phyloP scores from a whole-genome alignment of 768 basidiomycete species.

The Inosperma sp. region DNA sequence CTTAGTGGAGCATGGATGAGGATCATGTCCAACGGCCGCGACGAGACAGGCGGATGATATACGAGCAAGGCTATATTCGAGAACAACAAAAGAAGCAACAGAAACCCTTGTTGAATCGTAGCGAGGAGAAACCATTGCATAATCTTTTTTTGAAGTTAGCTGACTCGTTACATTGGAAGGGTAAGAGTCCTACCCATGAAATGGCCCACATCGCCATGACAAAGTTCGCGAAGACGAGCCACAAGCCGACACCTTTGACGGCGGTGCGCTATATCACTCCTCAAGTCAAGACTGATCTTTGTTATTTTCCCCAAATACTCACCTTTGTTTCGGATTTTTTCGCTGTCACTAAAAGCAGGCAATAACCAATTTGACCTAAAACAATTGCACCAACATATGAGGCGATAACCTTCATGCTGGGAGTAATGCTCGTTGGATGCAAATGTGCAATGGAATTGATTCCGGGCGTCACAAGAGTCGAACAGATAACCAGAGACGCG shows the following conservation, averaged over 20 bases:
- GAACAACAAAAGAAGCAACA: constrained; percentile 68
- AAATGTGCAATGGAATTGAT: constrained; percentile 47
- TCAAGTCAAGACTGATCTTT: background rate
- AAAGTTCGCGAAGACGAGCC: constrained; percentile 76
- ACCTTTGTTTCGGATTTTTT: constrained; percentile 80
- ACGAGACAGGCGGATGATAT: constrained; percentile 57
- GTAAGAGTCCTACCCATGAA: constrained; percentile 51
- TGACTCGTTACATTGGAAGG: background rate
- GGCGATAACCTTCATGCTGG: constrained; percentile 52
- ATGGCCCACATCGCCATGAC: constrained; percentile 77
- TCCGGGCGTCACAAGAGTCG: constrained; percentile 60
- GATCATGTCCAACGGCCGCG: constrained; percentile 66
- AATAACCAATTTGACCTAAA: constrained; percentile 74
- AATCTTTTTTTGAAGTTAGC: constrained; percentile 37
- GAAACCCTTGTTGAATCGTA: constrained; percentile 67
- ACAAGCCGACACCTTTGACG: constrained; percentile 74
- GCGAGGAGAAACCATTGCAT: constrained; percentile 73
- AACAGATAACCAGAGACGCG: constrained; percentile 64
- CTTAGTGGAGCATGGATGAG: constrained; percentile 87
- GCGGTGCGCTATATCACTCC: constrained; percentile 46
- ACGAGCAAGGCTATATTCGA: constrained; percentile 73
- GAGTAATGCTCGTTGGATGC: constrained; percentile 70
- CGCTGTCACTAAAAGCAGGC: constrained; percentile 67
- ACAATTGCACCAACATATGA: constrained; percentile 60
- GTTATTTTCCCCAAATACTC: constrained; percentile 10